phyloP scores from a whole-genome alignment of 2,329 filamentous ascomycete species.

The Incumbomyces lentus region DNA sequence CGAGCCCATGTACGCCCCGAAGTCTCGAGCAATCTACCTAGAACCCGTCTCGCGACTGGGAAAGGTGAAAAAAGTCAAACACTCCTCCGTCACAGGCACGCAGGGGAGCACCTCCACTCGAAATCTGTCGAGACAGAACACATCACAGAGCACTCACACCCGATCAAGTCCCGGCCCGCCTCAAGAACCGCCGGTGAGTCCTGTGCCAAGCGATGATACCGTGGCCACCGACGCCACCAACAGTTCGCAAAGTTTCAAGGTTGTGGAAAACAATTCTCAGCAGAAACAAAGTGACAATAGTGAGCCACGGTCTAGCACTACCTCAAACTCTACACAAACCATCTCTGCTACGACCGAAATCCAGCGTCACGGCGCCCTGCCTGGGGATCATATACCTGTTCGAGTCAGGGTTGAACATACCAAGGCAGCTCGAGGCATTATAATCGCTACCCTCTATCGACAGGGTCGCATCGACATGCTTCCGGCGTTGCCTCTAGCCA shows the following conservation, averaged over 20 bases:
- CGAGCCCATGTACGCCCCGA: slow-evolving; percentile 60
- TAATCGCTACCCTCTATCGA: slow-evolving; percentile 85
- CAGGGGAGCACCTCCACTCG: slow-evolving; percentile 38
- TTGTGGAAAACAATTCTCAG: slow-evolving; percentile 34
- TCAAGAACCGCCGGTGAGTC: slow-evolving; percentile 32
- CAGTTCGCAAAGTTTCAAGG: slow-evolving; percentile 50
- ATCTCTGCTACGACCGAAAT: slow-evolving; percentile 82
- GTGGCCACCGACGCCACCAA: slow-evolving; percentile 60
- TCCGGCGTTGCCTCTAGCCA: slow-evolving; percentile 49
- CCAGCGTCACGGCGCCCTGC: slow-evolving; percentile 69
- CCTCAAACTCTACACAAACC: slow-evolving; percentile 56
- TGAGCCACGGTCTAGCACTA: slow-evolving; percentile 40
- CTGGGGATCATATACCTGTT: slow-evolving; percentile 73
- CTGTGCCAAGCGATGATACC: slow-evolving; percentile 57
- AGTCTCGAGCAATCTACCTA: slow-evolving; percentile 71
- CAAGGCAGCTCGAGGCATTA: slow-evolving; percentile 80
- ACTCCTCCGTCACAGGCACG: slow-evolving; percentile 29
- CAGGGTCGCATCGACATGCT: slow-evolving; percentile 82
- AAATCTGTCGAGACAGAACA: slow-evolving; percentile 30
- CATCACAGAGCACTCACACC: slow-evolving; percentile 13
- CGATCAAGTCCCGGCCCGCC: slow-evolving; percentile 21
- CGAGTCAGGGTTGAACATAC: slow-evolving; percentile 77
- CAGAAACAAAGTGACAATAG: slow-evolving; percentile 29
- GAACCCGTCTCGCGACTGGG: slow-evolving; percentile 70
- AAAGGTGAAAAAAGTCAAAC: slow-evolving; percentile 48